These are phyloP conservation scores for Ammopiptanthus mongolicus DNA, from an alignment of 306 rosid species.

Conservation along the genomic window DNA sequence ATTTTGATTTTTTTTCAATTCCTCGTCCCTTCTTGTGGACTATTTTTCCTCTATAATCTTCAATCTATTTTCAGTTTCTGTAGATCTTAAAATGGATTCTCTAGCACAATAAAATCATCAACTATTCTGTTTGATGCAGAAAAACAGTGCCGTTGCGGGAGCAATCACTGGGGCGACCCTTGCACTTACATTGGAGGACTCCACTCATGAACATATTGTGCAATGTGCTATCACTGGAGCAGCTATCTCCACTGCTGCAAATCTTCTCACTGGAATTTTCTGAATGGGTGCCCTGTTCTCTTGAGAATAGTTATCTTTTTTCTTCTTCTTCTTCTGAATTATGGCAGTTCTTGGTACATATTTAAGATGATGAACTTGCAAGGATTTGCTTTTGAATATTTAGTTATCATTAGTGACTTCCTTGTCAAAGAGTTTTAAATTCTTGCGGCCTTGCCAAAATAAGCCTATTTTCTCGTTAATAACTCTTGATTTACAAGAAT, in stretches of 20 bases:
- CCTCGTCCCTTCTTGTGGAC: background rate
- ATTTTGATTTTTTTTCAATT: background rate
- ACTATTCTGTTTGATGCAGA: slow-evolving; percentile 46
- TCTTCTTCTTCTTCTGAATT: background rate
- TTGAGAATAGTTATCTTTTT: background rate
- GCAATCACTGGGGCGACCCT: slow-evolving; percentile 81
- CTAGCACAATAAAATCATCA: too few species aligned
- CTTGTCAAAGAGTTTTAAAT: background rate
- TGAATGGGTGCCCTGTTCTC: slow-evolving; percentile 22
- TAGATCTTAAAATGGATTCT: background rate
- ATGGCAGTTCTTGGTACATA: slow-evolving; percentile 1
- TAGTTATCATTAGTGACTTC: background rate
- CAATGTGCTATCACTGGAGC: slow-evolving; percentile 92
- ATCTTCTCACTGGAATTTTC: slow-evolving; percentile 68
- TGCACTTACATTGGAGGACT: slow-evolving; percentile 60
- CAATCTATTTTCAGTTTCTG: background rate
- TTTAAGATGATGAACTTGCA: slow-evolving; percentile 16
- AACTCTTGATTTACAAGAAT: background rate
- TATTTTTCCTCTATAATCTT: background rate
- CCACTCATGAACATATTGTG: slow-evolving; percentile 73
- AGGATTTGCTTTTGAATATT: background rate
- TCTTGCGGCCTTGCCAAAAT: background rate
- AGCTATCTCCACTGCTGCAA: slow-evolving; percentile 84
- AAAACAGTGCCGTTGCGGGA: slow-evolving; percentile 90
- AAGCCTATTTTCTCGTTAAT: background rate